Conservation (phyloP, 805 yeast genomes). For the Yamadazyma insecticola region DNA sequence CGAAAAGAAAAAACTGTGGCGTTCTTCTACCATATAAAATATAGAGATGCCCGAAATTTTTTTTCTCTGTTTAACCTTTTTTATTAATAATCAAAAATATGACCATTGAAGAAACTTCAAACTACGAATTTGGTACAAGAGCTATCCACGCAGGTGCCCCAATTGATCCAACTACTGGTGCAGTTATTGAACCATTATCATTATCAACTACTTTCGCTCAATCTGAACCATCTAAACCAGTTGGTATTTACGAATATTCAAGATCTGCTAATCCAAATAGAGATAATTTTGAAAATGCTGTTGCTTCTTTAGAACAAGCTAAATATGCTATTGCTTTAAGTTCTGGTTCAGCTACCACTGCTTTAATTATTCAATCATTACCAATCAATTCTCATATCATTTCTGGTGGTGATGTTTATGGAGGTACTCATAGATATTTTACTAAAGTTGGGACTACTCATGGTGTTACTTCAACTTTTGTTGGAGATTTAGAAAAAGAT, state of each 20-base stretch:
- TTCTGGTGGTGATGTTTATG: conserved; percentile 82
- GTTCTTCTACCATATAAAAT: too few species aligned
- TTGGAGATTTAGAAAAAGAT: conserved; percentile 59
- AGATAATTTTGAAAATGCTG: conserved; percentile 70
- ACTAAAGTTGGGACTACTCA: conserved; percentile 79
- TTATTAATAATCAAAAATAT: too few species aligned
- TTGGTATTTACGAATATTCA: conserved; percentile 79
- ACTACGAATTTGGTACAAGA: conserved; percentile 62
- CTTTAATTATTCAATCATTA: conserved; percentile 68
- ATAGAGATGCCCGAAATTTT: too few species aligned
- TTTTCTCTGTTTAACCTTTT: too few species aligned
- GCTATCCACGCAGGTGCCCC: conserved; percentile 83
- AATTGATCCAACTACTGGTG: conserved; percentile 72
- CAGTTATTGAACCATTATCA: conserved; percentile 81
- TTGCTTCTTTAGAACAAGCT: conserved; percentile 76
- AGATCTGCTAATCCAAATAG: conserved; percentile 87
- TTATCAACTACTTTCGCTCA: conserved; percentile 85
- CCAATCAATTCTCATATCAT: conserved; percentile 70
- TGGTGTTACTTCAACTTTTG: conserved; percentile 66
- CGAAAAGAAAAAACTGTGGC: too few species aligned
- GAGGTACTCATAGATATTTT: conserved; percentile 89
- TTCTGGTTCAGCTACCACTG: conserved; percentile 86
- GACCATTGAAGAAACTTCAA: conserved; percentile 32
- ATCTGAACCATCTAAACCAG: conserved; percentile 67
- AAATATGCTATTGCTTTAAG: conserved; percentile 71